A percentile compares a stretch with the other conserved stretches of the same genome.
Conservation (phyloP, 83 land plant species). For the Picea engelmannii region DNA sequence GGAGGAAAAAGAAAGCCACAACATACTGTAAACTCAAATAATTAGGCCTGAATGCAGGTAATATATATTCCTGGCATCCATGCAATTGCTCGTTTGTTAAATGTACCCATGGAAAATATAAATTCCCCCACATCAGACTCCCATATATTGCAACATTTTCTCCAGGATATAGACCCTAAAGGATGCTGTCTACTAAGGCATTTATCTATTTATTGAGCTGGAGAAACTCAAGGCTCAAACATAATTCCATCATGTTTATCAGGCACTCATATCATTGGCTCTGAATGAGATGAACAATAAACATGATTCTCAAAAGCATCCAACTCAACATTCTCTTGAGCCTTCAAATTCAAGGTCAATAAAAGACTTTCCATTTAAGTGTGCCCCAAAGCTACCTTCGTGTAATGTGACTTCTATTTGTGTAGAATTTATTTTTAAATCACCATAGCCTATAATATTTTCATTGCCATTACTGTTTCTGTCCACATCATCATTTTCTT, state of each 20-base stretch:
- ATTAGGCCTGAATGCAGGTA: background rate
- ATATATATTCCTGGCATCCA: background rate
- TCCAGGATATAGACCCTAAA: background rate
- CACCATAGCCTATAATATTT: conserved; percentile 17
- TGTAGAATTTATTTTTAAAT: conserved; percentile 12
- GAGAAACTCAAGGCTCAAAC: too few relatives aligned
- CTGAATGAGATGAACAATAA: background rate
- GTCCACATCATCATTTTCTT: conserved; percentile 20
- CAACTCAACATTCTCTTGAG: conserved; percentile 8
- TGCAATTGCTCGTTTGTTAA: background rate
- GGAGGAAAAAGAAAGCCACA: background rate
- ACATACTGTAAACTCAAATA: background rate
- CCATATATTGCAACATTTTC: background rate
- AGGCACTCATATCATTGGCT: background rate
- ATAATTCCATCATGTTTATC: too few relatives aligned
- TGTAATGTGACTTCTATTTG: conserved; percentile 12
- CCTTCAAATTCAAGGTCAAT: conserved; percentile 13
- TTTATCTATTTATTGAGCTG: background rate
- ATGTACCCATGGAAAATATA: background rate
- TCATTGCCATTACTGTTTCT: conserved; percentile 11
- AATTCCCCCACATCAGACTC: background rate
- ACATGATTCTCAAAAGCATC: conserved; percentile 8
- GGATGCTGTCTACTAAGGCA: background rate
- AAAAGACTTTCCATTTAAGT: background rate
- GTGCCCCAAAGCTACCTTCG: background rate